phyloP scores from a whole-genome alignment of 1,284 basidiomycete species.

The Ustilago trichophora region DNA sequence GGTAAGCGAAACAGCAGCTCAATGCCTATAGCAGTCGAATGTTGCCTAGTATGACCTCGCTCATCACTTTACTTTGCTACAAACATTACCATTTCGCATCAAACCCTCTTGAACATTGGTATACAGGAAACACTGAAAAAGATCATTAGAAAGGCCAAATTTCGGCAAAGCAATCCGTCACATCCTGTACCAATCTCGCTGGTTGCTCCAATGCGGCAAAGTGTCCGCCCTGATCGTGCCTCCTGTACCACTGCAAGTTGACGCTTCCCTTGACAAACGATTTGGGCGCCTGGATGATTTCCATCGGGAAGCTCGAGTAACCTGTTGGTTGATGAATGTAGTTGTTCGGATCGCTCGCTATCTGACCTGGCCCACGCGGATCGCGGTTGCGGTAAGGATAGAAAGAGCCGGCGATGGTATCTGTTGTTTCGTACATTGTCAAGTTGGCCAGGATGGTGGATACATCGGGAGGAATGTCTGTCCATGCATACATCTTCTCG shows the following conservation, averaged over 20 bases:
- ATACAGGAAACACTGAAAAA: no score
- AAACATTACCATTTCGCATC: no score
- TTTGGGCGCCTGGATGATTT: slow-evolving; percentile 67
- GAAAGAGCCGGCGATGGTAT: slow-evolving; percentile 67
- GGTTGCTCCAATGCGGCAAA: slow-evolving; percentile 69
- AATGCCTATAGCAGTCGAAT: no score
- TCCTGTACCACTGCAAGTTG: slow-evolving; percentile 65
- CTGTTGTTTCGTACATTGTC: slow-evolving; percentile 68
- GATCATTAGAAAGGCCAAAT: slow-evolving; percentile 47
- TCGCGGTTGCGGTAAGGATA: slow-evolving; percentile 68
- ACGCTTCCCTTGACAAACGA: slow-evolving; percentile 64
- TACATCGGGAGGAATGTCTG: slow-evolving; percentile 58
- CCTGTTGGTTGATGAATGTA: slow-evolving; percentile 67
- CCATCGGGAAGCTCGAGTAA: slow-evolving; percentile 67
- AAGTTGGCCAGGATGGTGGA: slow-evolving; percentile 63
- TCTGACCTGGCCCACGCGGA: slow-evolving; percentile 2
- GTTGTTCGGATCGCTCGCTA: slow-evolving; percentile 30
- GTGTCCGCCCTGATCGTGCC: slow-evolving; percentile 64
- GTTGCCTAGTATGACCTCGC: no score
- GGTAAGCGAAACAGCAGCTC: no score
- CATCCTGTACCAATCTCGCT: slow-evolving; percentile 61
- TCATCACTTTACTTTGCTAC: no score
- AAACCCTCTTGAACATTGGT: no score
- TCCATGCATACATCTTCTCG: slow-evolving; percentile 68
- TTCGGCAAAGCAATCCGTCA: slow-evolving; percentile 55